A percentile compares a stretch with the other conserved stretches of the same genome.
Evolutionary conservation across 371 early-diverging fungal species (phyloP).

Genomic region (Mucor circinelloides): DNA sequence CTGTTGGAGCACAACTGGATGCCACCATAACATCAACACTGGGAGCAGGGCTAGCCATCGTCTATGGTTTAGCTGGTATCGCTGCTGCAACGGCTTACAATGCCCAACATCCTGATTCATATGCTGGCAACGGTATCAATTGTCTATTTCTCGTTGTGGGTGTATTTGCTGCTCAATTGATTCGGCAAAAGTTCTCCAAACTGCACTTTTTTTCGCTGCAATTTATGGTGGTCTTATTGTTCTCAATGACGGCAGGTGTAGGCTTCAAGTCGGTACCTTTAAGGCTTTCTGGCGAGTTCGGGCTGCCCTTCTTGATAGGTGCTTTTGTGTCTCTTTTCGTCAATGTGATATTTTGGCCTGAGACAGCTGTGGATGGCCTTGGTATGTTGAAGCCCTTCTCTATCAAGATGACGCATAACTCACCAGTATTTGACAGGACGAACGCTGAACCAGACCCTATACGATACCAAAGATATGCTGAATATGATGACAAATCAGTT

Average conservation of each 20-base stretch:
- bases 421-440: conserved; percentile 27
- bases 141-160: conserved; percentile 22
- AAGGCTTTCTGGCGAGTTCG: conserved; percentile 17
- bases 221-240: conserved; percentile 26
- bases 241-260: conserved; percentile 16
- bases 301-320: conserved; percentile 23
- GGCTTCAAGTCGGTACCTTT: conserved; percentile 1
- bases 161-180: conserved; percentile 21
- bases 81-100: conserved; percentile 32
- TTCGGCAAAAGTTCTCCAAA: conserved; percentile 24
- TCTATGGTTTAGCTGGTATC: conserved; percentile 39
- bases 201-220: conserved; percentile 27
- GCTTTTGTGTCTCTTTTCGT: conserved; percentile 24
- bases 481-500: conserved; percentile 44
- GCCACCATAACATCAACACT: conserved; percentile 40
- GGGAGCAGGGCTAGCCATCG: conserved; percentile 35
- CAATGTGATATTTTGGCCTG: conserved; percentile 45
- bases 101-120: conserved; percentile 14
- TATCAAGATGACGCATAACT: background rate
- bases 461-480: conserved; percentile 37
- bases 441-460: conserved; percentile 36
- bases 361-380: conserved; percentile 48
- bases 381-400: conserved; percentile 15
- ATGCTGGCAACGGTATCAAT: conserved; percentile 14
- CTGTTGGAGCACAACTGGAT: conserved; percentile 47